Conservation (phyloP, 2,329 filamentous ascomycete genomes). For the Pseudocercospora macadamiae region DNA sequence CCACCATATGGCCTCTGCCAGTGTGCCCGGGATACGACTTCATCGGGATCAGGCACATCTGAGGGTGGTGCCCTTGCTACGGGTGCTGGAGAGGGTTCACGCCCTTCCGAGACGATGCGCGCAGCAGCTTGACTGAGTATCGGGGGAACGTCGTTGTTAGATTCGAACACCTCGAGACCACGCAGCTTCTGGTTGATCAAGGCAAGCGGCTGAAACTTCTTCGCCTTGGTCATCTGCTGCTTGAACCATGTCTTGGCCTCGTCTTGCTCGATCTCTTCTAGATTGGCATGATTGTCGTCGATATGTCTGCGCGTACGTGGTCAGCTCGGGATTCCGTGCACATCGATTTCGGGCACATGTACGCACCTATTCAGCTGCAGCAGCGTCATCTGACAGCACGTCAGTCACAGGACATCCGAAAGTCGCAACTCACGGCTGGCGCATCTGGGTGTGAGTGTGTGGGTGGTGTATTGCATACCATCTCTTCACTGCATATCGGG, state of each 20-base stretch:
- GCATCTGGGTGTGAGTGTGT: neutral
- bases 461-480: slow-evolving; percentile 60
- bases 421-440: neutral
- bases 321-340: neutral
- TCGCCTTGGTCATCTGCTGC: slow-evolving; percentile 89
- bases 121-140: slow-evolving; percentile 24
- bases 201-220: slow-evolving; percentile 87
- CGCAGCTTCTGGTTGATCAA: slow-evolving; percentile 92
- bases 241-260: slow-evolving; percentile 98
- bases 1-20: slow-evolving; percentile 79
- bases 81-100: slow-evolving; percentile 35
- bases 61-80: slow-evolving; percentile 37
- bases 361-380: slow-evolving; percentile 81
- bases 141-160: slow-evolving; percentile 67
- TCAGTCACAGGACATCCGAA: slow-evolving; percentile 30
- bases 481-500: slow-evolving; percentile 98
- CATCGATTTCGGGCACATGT: slow-evolving; percentile 8
- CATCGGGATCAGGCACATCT: slow-evolving; percentile 72
- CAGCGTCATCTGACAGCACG: slow-evolving; percentile 70
- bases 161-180: slow-evolving; percentile 90
- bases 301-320: slow-evolving; percentile 61
- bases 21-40: slow-evolving; percentile 82
- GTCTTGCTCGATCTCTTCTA: slow-evolving; percentile 85
- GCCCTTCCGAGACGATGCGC: slow-evolving; percentile 29
- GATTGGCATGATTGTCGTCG: slow-evolving; percentile 86